Percentiles rank a stretch among this genome's conserved stretches.
These are phyloP conservation scores for Porodaedalea pini DNA, from an alignment of 1,284 basidiomycete species.

Conservation along the genomic window DNA sequence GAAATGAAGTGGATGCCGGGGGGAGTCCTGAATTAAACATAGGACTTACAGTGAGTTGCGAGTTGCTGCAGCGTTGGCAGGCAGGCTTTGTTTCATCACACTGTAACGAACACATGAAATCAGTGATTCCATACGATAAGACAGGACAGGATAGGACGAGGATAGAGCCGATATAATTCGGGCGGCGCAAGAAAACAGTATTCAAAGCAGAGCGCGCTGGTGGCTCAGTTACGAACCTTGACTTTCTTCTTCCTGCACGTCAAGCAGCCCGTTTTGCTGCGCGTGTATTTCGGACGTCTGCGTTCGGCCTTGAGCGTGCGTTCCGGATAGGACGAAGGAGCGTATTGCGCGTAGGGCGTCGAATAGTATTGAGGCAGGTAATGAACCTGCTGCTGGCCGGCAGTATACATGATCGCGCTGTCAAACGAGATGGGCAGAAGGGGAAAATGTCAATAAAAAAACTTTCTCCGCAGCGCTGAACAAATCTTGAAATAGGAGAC, in stretches of 20 bases:
- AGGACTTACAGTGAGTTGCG: constrained; percentile 29
- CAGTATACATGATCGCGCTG: constrained; percentile 15
- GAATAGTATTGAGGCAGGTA: constrained; percentile 18
- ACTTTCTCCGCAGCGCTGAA: no score
- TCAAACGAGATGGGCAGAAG: neutral
- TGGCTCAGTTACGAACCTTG: constrained; percentile 26
- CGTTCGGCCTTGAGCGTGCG: constrained; percentile 21
- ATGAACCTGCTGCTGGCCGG: constrained; percentile 12
- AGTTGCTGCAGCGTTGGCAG: constrained; percentile 30
- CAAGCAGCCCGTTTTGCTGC: constrained; percentile 32
- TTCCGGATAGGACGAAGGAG: constrained; percentile 16
- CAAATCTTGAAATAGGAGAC: neutral
- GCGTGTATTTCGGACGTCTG: constrained; percentile 32
- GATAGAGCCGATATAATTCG: neutral
- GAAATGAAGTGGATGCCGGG: constrained; percentile 1
- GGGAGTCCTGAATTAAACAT: neutral
- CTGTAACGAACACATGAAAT: constrained; percentile 20
- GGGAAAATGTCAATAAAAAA: neutral
- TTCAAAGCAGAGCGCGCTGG: constrained; percentile 7
- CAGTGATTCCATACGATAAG: constrained; percentile 7
- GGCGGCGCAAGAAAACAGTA: constrained; percentile 4
- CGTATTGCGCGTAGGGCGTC: constrained; percentile 12
- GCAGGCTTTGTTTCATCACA: constrained; percentile 32
- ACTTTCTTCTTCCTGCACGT: constrained; percentile 33
- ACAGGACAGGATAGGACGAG: neutral